Percentiles rank a stretch among this genome's conserved stretches.
These are phyloP conservation scores for Gymnopilus junonius DNA, from an alignment of 768 basidiomycete species.

Conservation along the genomic window DNA sequence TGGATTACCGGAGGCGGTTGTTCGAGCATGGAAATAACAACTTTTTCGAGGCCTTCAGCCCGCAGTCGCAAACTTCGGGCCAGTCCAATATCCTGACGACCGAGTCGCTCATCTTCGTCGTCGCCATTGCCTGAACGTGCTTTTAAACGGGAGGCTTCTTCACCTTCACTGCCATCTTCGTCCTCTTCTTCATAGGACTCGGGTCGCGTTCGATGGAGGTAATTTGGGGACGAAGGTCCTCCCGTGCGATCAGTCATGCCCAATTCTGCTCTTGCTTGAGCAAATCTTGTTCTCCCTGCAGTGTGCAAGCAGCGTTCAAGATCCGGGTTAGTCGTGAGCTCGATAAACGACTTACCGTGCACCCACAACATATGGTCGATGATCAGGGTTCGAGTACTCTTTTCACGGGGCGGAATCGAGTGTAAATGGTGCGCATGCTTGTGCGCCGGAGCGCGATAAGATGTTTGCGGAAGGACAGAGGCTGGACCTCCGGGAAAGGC, in stretches of 20 bases:
- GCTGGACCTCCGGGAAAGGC: conserved; percentile 16
- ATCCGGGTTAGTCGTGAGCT: neutral
- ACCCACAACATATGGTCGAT: conserved; percentile 90
- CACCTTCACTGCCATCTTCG: conserved; percentile 66
- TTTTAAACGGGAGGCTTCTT: conserved; percentile 55
- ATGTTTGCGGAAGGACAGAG: conserved; percentile 23
- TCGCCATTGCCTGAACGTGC: conserved; percentile 55
- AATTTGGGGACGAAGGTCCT: conserved; percentile 62
- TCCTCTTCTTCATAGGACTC: conserved; percentile 82
- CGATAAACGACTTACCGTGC: conserved; percentile 46
- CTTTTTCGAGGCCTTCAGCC: conserved; percentile 84
- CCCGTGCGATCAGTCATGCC: conserved; percentile 86
- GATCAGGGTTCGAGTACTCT: conserved; percentile 87
- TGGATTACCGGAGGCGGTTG: conserved; percentile 69
- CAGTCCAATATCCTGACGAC: conserved; percentile 62
- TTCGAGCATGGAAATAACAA: conserved; percentile 79
- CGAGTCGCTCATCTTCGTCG: conserved; percentile 61
- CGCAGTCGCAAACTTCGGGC: conserved; percentile 70
- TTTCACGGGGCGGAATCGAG: conserved; percentile 85
- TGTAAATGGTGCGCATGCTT: conserved; percentile 89
- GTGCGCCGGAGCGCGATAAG: conserved; percentile 78
- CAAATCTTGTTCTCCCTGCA: conserved; percentile 71
- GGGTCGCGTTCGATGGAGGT: conserved; percentile 66
- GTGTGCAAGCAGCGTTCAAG: neutral
- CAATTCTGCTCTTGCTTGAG: conserved; percentile 83